Conservation (phyloP, 805 yeast genomes). For the Candida multigemmis region DNA sequence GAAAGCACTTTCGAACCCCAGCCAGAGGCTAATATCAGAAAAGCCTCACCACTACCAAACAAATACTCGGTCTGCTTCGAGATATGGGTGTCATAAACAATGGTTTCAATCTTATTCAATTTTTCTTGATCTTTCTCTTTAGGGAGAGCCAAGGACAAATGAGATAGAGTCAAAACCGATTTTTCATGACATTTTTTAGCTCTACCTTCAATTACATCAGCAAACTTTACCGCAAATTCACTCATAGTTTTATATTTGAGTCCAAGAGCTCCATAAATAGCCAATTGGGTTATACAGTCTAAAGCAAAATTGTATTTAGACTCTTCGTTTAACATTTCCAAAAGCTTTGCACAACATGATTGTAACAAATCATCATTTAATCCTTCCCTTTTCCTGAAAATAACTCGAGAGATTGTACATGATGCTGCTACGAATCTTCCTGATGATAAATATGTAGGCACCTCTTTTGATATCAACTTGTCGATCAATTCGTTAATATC, state of each 20-base stretch:
- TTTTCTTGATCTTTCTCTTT: slow-evolving; percentile 2
- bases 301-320: slow-evolving; percentile 16
- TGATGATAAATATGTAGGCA: slow-evolving; percentile 8
- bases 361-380: slow-evolving; percentile 6
- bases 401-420: slow-evolving; percentile 38
- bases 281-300: slow-evolving; percentile 33
- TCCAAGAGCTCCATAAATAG: slow-evolving; percentile 38
- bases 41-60: slow-evolving; percentile 79
- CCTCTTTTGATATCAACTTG: slow-evolving; percentile 3
- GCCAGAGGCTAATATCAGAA: slow-evolving; percentile 63
- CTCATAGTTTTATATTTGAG: slow-evolving; percentile 10
- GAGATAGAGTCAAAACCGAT: slow-evolving; percentile 48
- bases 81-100: slow-evolving; percentile 46
- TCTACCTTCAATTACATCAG: slow-evolving; percentile 21
- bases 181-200: slow-evolving; percentile 52
- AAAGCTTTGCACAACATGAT: slow-evolving; percentile 6
- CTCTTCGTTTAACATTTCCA: slow-evolving; percentile 9
- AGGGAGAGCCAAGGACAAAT: slow-evolving; percentile 33
- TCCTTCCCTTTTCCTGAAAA: slow-evolving; percentile 17
- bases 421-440: slow-evolving; percentile 26
- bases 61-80: slow-evolving; percentile 69
- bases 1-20: slow-evolving; percentile 57
- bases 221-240: slow-evolving; percentile 6
- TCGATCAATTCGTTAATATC: slow-evolving; percentile 4
- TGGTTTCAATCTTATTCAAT: slow-evolving; percentile 28